Conservation (phyloP, 2,329 filamentous ascomycete species). For the Aspergillus neoniger region DNA sequence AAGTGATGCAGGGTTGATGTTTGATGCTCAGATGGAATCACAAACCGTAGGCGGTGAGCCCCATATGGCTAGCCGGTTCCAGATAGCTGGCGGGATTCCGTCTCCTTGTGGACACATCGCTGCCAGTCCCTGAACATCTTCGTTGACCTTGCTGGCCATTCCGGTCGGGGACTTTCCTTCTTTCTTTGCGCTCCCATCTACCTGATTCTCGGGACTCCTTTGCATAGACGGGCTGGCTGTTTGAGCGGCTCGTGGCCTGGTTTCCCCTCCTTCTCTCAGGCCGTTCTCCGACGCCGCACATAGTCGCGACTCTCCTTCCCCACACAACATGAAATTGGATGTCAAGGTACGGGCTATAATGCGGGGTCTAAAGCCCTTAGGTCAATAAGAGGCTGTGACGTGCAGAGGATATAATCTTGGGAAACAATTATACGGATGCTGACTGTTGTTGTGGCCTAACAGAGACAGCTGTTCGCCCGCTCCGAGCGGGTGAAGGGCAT, state of each 20-base stretch:
- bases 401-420: conserved; percentile 3
- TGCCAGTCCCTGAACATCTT: conserved; percentile 22
- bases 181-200: conserved; percentile 10
- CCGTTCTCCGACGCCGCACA: conserved; percentile 38
- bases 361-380: conserved; percentile 1
- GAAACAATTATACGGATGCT: conserved; percentile 33
- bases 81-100: conserved; percentile 37
- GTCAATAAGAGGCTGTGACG: not conserved
- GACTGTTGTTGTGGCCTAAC: conserved; percentile 38
- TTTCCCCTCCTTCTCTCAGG: conserved; percentile 31
- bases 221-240: conserved; percentile 30
- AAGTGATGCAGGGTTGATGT: not conserved
- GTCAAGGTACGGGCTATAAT: conserved; percentile 53
- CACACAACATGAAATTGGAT: conserved; percentile 59
- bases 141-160: conserved; percentile 21
- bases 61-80: conserved; percentile 29
- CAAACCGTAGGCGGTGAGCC: conserved; percentile 29
- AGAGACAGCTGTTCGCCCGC: conserved; percentile 82
- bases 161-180: conserved; percentile 20
- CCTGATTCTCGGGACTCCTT: conserved; percentile 13
- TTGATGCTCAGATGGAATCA: not conserved
- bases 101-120: conserved; percentile 38
- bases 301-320: conserved; percentile 33
- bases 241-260: conserved; percentile 37
- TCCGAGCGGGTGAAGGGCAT: conserved; percentile 96